These are phyloP conservation scores for Balansia obtecta DNA, from an alignment of 2,329 filamentous ascomycete species.

Conservation along the genomic window DNA sequence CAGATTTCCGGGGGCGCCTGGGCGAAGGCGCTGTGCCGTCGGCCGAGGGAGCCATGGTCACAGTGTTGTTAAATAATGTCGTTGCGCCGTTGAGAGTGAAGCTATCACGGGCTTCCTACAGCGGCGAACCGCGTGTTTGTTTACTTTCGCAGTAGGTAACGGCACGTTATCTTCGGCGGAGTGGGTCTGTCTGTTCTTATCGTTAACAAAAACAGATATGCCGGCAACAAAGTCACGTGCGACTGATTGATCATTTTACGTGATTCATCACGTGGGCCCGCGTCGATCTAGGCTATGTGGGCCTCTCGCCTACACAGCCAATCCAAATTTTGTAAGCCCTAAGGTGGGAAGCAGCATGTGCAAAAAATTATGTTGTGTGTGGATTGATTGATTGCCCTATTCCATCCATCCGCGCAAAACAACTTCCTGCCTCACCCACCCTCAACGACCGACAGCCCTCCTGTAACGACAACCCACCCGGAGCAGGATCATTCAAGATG, in stretches of 20 bases:
- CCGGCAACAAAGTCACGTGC: background rate
- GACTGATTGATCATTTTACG: background rate
- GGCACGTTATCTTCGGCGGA: conserved; percentile 8
- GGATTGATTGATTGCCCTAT: conserved; percentile 24
- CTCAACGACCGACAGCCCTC: conserved; percentile 27
- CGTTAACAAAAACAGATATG: background rate
- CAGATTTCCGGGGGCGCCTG: conserved; percentile 57
- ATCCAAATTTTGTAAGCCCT: conserved; percentile 30
- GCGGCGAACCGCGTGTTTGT: conserved; percentile 22
- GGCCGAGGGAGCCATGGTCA: conserved; percentile 19
- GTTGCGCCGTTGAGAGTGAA: conserved; percentile 8
- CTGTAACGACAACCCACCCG: conserved; percentile 24
- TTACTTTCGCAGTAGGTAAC: conserved; percentile 19
- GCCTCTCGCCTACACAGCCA: conserved; percentile 18
- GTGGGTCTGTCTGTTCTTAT: background rate
- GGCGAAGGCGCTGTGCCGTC: conserved; percentile 41
- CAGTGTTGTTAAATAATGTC: conserved; percentile 10
- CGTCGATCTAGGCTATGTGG: conserved; percentile 5
- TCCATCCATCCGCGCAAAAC: conserved; percentile 25
- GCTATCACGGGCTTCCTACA: background rate
- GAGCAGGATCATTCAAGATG: conserved; percentile 32
- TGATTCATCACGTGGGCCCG: background rate
- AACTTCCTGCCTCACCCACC: conserved; percentile 22
- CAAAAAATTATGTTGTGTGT: conserved; percentile 23
- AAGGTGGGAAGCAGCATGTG: conserved; percentile 17